phyloP scores from a whole-genome alignment of 768 basidiomycete genomes.

The Neoboletus brunneissimus region DNA sequence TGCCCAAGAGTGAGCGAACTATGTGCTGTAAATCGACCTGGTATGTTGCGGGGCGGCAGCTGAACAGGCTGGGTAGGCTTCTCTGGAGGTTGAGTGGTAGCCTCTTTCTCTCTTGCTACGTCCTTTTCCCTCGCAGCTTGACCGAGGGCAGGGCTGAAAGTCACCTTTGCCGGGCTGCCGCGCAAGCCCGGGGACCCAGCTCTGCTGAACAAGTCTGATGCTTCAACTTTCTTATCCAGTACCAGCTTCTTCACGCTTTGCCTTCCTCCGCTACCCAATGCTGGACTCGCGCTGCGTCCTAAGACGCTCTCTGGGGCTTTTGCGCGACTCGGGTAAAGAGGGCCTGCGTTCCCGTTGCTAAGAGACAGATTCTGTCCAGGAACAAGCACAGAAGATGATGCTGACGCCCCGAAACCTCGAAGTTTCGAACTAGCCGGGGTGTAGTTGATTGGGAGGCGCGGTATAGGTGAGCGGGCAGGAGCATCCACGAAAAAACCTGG shows the following conservation, averaged over 20 bases:
- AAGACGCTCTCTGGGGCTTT: conserved; percentile 63
- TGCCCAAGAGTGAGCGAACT: conserved; percentile 29
- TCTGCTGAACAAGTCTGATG: conserved; percentile 64
- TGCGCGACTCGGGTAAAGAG: conserved; percentile 50
- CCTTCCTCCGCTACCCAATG: conserved; percentile 64
- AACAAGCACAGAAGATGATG: conserved; percentile 35
- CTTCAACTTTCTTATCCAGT: conserved; percentile 79
- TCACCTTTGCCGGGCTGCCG: conserved; percentile 45
- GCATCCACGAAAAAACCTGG: conserved; percentile 73
- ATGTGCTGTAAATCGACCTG: conserved; percentile 43
- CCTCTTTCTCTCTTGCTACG: conserved; percentile 40
- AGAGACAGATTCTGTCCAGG: conserved; percentile 41
- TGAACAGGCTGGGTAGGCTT: conserved; percentile 21
- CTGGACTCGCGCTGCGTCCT: conserved; percentile 53
- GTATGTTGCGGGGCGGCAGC: conserved; percentile 38
- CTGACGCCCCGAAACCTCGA: conserved; percentile 59
- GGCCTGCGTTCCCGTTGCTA: conserved; percentile 52
- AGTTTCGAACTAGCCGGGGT: conserved; percentile 62
- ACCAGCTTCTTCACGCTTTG: conserved; percentile 93
- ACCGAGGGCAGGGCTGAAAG: conserved; percentile 73
- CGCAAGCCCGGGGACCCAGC: conserved; percentile 36
- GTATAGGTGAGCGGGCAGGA: conserved; percentile 67
- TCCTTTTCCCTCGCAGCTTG: conserved; percentile 76
- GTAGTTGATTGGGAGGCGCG: conserved; percentile 63
- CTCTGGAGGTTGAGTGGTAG: conserved; percentile 19